Evolutionary conservation across 2,329 filamentous ascomycete genomes (phyloP).

Genomic region (Myotisia sp.): DNA sequence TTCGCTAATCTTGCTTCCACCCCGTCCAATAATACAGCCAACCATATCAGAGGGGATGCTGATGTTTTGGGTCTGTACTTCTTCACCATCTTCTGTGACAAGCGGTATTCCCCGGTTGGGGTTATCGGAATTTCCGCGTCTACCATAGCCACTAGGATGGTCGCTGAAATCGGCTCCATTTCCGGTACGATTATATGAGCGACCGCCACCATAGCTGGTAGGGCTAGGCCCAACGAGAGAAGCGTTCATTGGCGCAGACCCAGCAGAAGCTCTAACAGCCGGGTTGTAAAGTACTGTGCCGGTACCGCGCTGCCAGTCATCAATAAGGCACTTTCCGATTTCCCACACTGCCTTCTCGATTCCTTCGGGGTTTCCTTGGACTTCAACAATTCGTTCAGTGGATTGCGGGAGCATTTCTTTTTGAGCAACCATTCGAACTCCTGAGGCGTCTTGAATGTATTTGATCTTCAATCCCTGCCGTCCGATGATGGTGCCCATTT

Average conservation of each 20-base stretch:
- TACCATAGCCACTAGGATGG: constrained; percentile 53
- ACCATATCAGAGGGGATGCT: constrained; percentile 99
- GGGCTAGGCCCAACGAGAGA: constrained; percentile 33
- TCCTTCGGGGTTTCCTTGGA: constrained; percentile 85
- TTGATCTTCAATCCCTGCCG: constrained; percentile 96
- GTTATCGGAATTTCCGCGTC: constrained; percentile 72
- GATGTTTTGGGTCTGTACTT: constrained; percentile 98
- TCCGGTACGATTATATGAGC: constrained; percentile 78
- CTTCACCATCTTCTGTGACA: constrained; percentile 90
- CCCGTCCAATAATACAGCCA: constrained; percentile 94
- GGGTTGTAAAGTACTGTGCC: constrained; percentile 97
- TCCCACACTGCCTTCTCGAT: constrained; percentile 97
- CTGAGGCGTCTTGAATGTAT: constrained; percentile 92
- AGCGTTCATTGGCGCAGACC: constrained; percentile 40
- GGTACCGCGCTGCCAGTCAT: constrained; percentile 94
- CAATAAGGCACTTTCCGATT: constrained; percentile 94
- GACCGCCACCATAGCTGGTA: constrained; percentile 42
- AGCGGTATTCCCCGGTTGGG: constrained; percentile 67
- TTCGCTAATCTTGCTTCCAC: constrained; percentile 93
- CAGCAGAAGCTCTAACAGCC: constrained; percentile 67
- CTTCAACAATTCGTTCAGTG: constrained; percentile 92
- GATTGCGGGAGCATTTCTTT: constrained; percentile 99
- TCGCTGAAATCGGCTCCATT: constrained; percentile 98
- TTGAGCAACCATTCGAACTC: constrained; percentile 96
- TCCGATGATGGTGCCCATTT: constrained; percentile 99